A percentile compares a stretch with the other conserved stretches of the same genome.
phyloP scores from a whole-genome alignment of 1,139 yeast genomes.

The Pichia sp. region DNA sequence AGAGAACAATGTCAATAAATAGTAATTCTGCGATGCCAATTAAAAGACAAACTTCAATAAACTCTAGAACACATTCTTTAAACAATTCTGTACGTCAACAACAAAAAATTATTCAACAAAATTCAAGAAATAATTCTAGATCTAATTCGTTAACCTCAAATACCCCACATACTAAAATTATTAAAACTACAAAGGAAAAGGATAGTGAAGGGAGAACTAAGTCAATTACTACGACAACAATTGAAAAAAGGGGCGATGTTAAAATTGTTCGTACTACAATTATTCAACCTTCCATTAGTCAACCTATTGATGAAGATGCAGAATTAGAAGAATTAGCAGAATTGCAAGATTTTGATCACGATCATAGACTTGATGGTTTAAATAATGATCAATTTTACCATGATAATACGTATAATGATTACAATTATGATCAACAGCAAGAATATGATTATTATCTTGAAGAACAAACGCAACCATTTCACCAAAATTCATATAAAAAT shows the following conservation, averaged over 20 bases:
- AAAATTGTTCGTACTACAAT: constrained; percentile 30
- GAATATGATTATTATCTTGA: neutral
- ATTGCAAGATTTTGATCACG: constrained; percentile 17
- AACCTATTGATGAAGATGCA: constrained; percentile 16
- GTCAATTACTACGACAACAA: constrained; percentile 30
- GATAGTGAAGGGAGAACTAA: constrained; percentile 29
- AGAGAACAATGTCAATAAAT: constrained; percentile 17
- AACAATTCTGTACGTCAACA: constrained; percentile 1
- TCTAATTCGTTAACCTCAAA: constrained; percentile 26
- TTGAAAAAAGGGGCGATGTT: constrained; percentile 29
- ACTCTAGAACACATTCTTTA: constrained; percentile 18
- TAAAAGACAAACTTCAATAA: neutral
- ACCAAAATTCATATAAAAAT: constrained; percentile 6
- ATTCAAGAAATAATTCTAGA: constrained; percentile 19
- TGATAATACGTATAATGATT: neutral
- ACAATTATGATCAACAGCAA: neutral
- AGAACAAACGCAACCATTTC: neutral
- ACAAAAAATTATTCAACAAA: constrained; percentile 4
- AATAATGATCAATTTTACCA: neutral
- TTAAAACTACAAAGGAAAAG: constrained; percentile 27
- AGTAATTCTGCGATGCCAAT: constrained; percentile 5
- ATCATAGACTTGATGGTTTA: constrained; percentile 1
- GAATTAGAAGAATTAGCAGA: constrained; percentile 18
- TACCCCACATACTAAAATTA: constrained; percentile 24
- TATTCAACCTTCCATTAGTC: constrained; percentile 9